These are phyloP conservation scores for Aspergillus affinis DNA, from an alignment of 495 filamentous ascomycete species.

Conservation along the genomic window DNA sequence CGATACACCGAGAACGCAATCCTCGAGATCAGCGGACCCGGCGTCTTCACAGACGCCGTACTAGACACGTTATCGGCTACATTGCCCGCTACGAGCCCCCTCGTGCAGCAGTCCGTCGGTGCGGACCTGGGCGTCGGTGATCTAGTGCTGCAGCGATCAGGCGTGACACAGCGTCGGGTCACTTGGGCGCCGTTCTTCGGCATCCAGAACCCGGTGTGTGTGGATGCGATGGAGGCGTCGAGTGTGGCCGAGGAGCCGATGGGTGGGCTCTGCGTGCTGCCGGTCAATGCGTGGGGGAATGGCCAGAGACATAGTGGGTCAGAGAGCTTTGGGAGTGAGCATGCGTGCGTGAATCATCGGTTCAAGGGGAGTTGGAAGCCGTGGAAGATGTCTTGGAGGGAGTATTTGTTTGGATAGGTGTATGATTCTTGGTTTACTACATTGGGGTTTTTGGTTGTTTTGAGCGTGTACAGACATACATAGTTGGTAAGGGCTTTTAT, in stretches of 20 bases:
- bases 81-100: conserved; percentile 28
- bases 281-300: conserved; percentile 46
- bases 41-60: conserved; percentile 43
- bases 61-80: conserved; percentile 38
- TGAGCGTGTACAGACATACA: no score
- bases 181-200: conserved; percentile 46
- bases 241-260: conserved; percentile 19
- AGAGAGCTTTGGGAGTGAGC: conserved; percentile 27
- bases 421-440: background rate
- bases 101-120: conserved; percentile 29
- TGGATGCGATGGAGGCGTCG: conserved; percentile 27
- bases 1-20: conserved; percentile 32
- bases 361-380: conserved; percentile 26
- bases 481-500: no score
- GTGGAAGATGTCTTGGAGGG: conserved; percentile 45
- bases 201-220: conserved; percentile 33
- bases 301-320: conserved; percentile 44
- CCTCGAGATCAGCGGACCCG: conserved; percentile 39
- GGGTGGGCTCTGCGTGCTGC: conserved; percentile 41
- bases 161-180: conserved; percentile 25
- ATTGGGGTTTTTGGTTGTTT: background rate
- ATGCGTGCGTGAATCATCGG: conserved; percentile 45
- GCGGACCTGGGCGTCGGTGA: conserved; percentile 31
- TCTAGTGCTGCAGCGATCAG: conserved; percentile 15
- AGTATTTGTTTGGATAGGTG: conserved; percentile 29